These are phyloP conservation scores for Alternaria longipes DNA, from an alignment of 2,329 filamentous ascomycete species.

Conservation along the genomic window DNA sequence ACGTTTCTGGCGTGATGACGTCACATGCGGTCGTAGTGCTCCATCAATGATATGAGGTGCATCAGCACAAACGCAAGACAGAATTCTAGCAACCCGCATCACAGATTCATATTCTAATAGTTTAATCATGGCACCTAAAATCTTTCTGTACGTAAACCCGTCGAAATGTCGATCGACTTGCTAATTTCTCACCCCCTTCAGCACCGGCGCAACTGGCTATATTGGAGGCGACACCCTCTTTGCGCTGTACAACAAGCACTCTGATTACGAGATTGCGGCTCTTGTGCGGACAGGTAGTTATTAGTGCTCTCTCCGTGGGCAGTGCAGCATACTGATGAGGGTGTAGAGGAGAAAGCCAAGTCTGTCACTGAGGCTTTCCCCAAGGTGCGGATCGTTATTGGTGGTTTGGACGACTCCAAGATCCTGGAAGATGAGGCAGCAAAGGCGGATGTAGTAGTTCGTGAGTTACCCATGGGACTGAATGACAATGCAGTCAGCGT, in stretches of 20 bases:
- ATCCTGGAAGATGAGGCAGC: constrained; percentile 59
- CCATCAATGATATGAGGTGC: background rate
- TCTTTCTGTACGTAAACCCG: constrained; percentile 30
- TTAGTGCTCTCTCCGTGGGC: background rate
- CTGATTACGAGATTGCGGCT: constrained; percentile 57
- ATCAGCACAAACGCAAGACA: background rate
- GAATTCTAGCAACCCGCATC: background rate
- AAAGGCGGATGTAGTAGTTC: constrained; percentile 61
- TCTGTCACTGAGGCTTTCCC: constrained; percentile 56
- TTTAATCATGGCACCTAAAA: constrained; percentile 32
- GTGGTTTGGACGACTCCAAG: constrained; percentile 58
- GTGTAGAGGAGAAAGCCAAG: constrained; percentile 54
- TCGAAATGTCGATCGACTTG: background rate
- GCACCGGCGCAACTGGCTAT: constrained; percentile 42
- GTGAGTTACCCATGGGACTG: constrained; percentile 11
- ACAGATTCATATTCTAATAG: background rate
- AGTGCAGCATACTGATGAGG: background rate
- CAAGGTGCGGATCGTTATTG: constrained; percentile 58
- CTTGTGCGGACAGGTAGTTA: constrained; percentile 50
- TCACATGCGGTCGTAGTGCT: background rate
- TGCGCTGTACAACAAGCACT: constrained; percentile 54
- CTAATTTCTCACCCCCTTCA: constrained; percentile 4
- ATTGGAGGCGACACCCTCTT: constrained; percentile 55
- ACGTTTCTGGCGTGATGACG: constrained; percentile 7
- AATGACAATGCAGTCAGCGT: background rate